Evolutionary conservation across 495 filamentous ascomycete genomes (phyloP).

Genomic region (Podospora bellae-mahoneyi): DNA sequence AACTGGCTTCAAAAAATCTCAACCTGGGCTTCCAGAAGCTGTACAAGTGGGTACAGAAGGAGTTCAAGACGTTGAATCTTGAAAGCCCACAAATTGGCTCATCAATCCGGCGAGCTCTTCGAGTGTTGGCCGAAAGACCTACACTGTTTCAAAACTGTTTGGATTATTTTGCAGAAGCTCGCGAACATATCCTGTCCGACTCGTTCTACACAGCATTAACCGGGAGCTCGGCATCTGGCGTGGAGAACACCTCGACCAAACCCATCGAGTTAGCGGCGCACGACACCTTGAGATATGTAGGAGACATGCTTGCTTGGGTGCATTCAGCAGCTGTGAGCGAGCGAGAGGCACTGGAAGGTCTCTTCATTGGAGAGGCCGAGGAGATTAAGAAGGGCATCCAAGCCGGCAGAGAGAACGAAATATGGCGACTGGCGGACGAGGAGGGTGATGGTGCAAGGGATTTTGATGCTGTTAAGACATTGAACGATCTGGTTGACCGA

Average conservation of each 20-base stretch:
- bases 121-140: constrained; percentile 86
- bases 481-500: constrained; percentile 85
- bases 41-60: constrained; percentile 88
- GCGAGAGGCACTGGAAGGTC: constrained; percentile 81
- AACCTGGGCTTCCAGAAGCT: constrained; percentile 92
- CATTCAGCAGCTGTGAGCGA: constrained; percentile 94
- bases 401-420: constrained; percentile 79
- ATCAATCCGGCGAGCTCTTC: constrained; percentile 76
- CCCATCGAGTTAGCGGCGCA: constrained; percentile 93
- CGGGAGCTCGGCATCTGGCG: constrained; percentile 52
- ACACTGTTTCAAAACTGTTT: constrained; percentile 89
- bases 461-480: constrained; percentile 79
- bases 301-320: constrained; percentile 97
- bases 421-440: constrained; percentile 66
- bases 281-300: constrained; percentile 87
- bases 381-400: constrained; percentile 83
- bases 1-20: constrained; percentile 79
- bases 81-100: constrained; percentile 92
- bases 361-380: constrained; percentile 90
- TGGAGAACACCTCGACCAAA: constrained; percentile 58
- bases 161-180: constrained; percentile 87
- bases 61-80: constrained; percentile 88
- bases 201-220: constrained; percentile 90
- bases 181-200: constrained; percentile 83
- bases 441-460: constrained; percentile 52